These are phyloP conservation scores for Phialophora tarda DNA, from an alignment of 2,329 filamentous ascomycete species.

Conservation along the genomic window DNA sequence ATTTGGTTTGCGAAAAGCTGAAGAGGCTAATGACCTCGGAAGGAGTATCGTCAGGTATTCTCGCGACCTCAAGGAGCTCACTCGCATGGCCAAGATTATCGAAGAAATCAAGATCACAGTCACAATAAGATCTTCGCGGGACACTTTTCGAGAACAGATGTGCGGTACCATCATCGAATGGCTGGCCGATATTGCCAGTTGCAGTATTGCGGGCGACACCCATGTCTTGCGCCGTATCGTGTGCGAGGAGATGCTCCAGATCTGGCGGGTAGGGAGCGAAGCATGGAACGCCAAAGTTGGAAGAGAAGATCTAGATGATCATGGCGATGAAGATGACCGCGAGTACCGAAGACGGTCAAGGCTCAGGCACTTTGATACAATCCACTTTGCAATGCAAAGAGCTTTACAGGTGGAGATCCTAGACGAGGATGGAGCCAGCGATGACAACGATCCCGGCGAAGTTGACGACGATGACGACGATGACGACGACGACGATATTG, in stretches of 20 bases:
- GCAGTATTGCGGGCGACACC: conserved; percentile 79
- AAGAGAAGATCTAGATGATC: conserved; percentile 79
- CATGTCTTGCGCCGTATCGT: conserved; percentile 79
- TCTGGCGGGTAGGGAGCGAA: conserved; percentile 85
- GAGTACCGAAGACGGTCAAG: conserved; percentile 48
- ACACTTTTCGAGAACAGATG: conserved; percentile 98
- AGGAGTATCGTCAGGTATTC: conserved; percentile 82
- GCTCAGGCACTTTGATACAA: conserved; percentile 48
- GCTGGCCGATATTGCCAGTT: conserved; percentile 90
- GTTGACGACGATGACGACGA: conserved; percentile 54
- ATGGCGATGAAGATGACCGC: conserved; percentile 66
- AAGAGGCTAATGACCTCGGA: conserved; percentile 87
- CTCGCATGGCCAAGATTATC: conserved; percentile 81
- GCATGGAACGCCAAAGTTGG: conserved; percentile 80
- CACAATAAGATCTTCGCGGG: conserved; percentile 88
- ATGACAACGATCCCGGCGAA: conserved; percentile 53
- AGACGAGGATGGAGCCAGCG: conserved; percentile 44
- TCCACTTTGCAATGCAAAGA: conserved; percentile 48
- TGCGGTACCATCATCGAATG: conserved; percentile 97
- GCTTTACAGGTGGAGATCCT: conserved; percentile 50
- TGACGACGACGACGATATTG: conserved; percentile 41
- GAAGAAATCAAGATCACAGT: conserved; percentile 96
- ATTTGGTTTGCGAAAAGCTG: conserved; percentile 75
- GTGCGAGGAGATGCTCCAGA: conserved; percentile 87
- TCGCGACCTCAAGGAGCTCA: conserved; percentile 71